Base-by-base conservation (phyloP, 148 eudicot genomes). In the Chenopodium berlandieri region DNA sequence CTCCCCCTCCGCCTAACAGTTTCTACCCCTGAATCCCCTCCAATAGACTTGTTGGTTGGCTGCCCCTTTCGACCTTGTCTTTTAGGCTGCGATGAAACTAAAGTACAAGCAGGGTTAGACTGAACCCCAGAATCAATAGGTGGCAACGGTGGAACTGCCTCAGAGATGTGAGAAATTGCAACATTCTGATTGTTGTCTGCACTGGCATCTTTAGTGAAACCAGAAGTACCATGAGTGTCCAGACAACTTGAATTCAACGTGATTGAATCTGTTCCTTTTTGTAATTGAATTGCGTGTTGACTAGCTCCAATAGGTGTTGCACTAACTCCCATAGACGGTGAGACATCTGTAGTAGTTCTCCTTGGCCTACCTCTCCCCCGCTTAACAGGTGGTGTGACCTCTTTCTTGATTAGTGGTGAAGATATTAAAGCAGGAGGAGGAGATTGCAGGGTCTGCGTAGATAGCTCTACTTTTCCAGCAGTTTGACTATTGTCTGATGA, bases 351-450 rank as follows among this genome's bases (percentile, higher is more conserved):
- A 9, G 82, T 81, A 65, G 48, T 84, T 83, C 91, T 90, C 82
- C 87, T 90, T 62, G 98, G 98, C 89, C 98, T 91, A 83, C 98
- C 98, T 75, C 98, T 94, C 23, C 98, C 98, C 71, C 98, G 88
- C 86, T 87, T 93, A 75, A 88, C 82, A n/a, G 90, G 90, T 34
- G 94, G 89, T 52, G 90, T 86, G 78, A 85, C 86, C 71, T 85
- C 90, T 75, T 82, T 88, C 52, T 75, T 90, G 70, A 83, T 82
- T 77, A 80, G 83, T 30, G 78, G 47, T 19, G 82, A 79, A 27
- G 82, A 75, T 75, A 48, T 75, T 47, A 76, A 46, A 71, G 86
- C 54, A 62, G 87, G 76, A 71, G 84, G 88, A 67, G 73, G 75
- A 56, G 84, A 78, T 65, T 68, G 82, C 44, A 52, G 73, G 44